Conservation (phyloP, 495 filamentous ascomycete genomes). For the Penicillium manginii region DNA sequence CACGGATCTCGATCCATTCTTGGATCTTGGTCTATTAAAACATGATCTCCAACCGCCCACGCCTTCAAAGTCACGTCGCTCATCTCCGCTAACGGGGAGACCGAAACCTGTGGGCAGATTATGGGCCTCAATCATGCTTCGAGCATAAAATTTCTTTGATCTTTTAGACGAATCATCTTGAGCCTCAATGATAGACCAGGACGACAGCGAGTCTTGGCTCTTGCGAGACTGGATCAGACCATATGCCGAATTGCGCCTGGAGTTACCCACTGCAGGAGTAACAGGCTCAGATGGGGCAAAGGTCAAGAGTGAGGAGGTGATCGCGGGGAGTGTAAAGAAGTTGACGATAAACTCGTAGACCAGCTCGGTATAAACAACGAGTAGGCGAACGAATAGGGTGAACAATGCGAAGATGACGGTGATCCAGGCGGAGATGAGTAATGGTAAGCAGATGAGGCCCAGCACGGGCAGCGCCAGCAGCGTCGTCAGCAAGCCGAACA, state of each 20-base stretch:
- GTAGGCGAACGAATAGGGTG: conserved; percentile 65
- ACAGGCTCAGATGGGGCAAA: conserved; percentile 38
- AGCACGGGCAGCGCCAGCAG: conserved; percentile 65
- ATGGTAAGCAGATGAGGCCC: conserved; percentile 66
- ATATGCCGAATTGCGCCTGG: conserved; percentile 33
- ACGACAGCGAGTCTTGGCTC: conserved; percentile 18
- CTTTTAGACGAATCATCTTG: conserved; percentile 17
- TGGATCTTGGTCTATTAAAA: conserved; percentile 15
- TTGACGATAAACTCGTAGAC: conserved; percentile 60
- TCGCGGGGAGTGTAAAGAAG: conserved; percentile 53
- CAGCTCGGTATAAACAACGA: conserved; percentile 72
- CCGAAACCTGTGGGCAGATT: conserved; percentile 25
- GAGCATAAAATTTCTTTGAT: conserved; percentile 24
- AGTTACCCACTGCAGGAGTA: conserved; percentile 34
- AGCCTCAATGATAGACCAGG: conserved; percentile 13
- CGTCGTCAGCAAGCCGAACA: conserved; percentile 47
- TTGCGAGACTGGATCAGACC: conserved; percentile 22
- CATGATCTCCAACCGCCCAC: conserved; percentile 74
- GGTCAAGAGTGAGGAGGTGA: conserved; percentile 35
- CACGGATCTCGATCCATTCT: conserved; percentile 27
- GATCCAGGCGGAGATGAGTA: conserved; percentile 68
- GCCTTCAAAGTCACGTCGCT: conserved; percentile 80
- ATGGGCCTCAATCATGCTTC: conserved; percentile 30
- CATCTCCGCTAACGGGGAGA: conserved; percentile 39
- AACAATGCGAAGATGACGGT: conserved; percentile 69